Evolutionary conservation across 805 yeast species (phyloP).

Genomic region (Hanseniaspora clermontiae): DNA sequence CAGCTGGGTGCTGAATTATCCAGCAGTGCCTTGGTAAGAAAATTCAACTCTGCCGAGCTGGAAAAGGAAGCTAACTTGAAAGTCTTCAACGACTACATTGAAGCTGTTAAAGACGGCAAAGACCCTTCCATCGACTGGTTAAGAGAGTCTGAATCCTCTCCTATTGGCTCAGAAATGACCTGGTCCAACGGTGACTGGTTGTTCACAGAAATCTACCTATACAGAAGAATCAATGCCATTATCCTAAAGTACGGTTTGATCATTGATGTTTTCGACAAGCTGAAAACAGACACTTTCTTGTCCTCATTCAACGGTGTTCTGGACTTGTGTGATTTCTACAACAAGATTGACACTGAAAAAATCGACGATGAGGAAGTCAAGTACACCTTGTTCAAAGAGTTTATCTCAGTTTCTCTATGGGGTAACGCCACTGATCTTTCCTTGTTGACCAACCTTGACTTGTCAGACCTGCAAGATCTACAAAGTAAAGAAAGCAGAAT

Average conservation of each 20-base stretch:
- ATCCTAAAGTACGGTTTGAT: slow-evolving; percentile 30
- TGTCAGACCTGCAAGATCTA: slow-evolving; percentile 78
- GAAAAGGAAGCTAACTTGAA: slow-evolving; percentile 32
- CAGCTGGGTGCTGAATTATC: slow-evolving; percentile 30
- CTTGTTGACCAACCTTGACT: slow-evolving; percentile 69
- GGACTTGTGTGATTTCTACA: slow-evolving; percentile 45
- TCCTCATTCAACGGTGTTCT: slow-evolving; percentile 66
- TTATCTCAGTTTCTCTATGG: slow-evolving; percentile 83
- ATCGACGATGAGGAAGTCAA: slow-evolving; percentile 34
- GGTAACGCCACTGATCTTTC: slow-evolving; percentile 97
- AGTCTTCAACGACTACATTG: slow-evolving; percentile 46
- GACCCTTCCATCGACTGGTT: slow-evolving; percentile 10
- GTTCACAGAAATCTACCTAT: slow-evolving; percentile 70
- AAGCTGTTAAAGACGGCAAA: background rate
- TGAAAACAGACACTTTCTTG: slow-evolving; percentile 62
- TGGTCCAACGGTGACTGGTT: slow-evolving; percentile 92
- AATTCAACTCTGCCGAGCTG: slow-evolving; percentile 33
- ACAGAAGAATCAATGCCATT: slow-evolving; percentile 40
- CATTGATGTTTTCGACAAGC: slow-evolving; percentile 53
- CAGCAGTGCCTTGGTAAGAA: slow-evolving; percentile 32
- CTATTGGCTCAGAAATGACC: slow-evolving; percentile 28
- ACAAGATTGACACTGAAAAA: slow-evolving; percentile 22
- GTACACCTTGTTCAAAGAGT: slow-evolving; percentile 53
- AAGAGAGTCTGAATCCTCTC: background rate
- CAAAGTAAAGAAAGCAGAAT: slow-evolving; percentile 85